phyloP scores from a whole-genome alignment of 2,329 filamentous ascomycete genomes.

The Alternaria dauci region DNA sequence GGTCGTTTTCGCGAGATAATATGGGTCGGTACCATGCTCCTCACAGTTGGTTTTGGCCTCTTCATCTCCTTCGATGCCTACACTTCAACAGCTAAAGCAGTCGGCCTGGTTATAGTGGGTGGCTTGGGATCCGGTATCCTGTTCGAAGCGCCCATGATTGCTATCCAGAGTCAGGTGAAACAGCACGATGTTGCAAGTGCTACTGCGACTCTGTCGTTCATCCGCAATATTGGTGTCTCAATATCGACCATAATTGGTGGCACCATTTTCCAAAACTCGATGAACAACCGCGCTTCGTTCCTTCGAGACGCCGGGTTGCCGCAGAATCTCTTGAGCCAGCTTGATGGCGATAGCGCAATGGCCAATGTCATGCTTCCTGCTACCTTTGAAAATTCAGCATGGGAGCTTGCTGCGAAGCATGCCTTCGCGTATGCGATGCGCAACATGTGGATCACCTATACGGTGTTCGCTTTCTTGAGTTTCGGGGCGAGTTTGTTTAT shows the following conservation, averaged over 20 bases:
- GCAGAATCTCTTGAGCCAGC: slow-evolving; percentile 55
- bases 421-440: slow-evolving; percentile 55
- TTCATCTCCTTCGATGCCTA: slow-evolving; percentile 43
- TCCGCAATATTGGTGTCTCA: slow-evolving; percentile 55
- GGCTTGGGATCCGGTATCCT: slow-evolving; percentile 62
- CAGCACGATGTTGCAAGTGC: slow-evolving; percentile 62
- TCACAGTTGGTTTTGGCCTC: slow-evolving; percentile 48
- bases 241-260: slow-evolving; percentile 61
- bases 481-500: slow-evolving; percentile 53
- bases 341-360: slow-evolving; percentile 67
- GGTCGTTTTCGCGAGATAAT: slow-evolving; percentile 54
- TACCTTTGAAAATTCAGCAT: slow-evolving; percentile 55
- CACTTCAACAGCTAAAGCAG: slow-evolving; percentile 46
- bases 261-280: slow-evolving; percentile 64
- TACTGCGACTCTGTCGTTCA: slow-evolving; percentile 61
- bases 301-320: slow-evolving; percentile 61
- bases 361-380: slow-evolving; percentile 67
- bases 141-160: slow-evolving; percentile 65
- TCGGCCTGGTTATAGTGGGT: slow-evolving; percentile 60
- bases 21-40: slow-evolving; percentile 43
- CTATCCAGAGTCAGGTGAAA: slow-evolving; percentile 62
- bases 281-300: slow-evolving; percentile 63
- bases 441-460: slow-evolving; percentile 61
- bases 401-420: slow-evolving; percentile 54
- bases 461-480: slow-evolving; percentile 50